A percentile compares a stretch with the other conserved stretches of the same genome.
Conservation (phyloP, 257 asterid genomes). For the Salvia miltiorrhiza region DNA sequence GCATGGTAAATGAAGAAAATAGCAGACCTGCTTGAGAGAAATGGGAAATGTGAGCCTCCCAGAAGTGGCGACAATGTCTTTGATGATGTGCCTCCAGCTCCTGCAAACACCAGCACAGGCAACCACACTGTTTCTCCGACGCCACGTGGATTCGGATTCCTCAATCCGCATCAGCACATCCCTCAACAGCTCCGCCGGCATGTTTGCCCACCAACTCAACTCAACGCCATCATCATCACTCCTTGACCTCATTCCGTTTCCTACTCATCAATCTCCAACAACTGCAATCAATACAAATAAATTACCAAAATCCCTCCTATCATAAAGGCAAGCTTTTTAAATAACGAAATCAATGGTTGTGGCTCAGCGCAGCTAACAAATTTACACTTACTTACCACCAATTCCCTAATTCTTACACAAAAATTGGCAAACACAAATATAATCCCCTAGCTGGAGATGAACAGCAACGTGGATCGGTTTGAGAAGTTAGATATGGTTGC, state of each 20-base stretch:
- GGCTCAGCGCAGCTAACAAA: background rate
- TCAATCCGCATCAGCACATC: constrained; percentile 78
- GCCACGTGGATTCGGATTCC: constrained; percentile 71
- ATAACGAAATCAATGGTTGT: background rate
- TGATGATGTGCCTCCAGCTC: constrained; percentile 87
- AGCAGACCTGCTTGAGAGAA: constrained; percentile 77
- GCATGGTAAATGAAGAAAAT: background rate
- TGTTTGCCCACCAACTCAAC: constrained; percentile 78
- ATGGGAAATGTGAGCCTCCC: constrained; percentile 74
- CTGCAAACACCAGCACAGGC: constrained; percentile 94
- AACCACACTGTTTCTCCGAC: constrained; percentile 65
- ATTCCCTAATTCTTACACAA: background rate
- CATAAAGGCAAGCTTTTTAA: constrained; percentile 5
- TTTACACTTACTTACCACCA: background rate
- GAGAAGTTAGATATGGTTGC: too few species aligned
- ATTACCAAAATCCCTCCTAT: background rate
- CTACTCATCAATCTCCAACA: constrained; percentile 1
- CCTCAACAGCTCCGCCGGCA: constrained; percentile 90
- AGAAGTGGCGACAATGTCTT: constrained; percentile 61
- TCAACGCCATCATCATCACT: constrained; percentile 38
- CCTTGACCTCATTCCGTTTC: constrained; percentile 13
- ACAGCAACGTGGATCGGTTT: constrained; percentile 11
- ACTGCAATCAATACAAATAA: background rate
- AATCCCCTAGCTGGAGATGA: constrained; percentile 4
- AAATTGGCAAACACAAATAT: background rate